Evolutionary conservation across 2,329 filamentous ascomycete species (phyloP).

Genomic region (Nemania serpens): DNA sequence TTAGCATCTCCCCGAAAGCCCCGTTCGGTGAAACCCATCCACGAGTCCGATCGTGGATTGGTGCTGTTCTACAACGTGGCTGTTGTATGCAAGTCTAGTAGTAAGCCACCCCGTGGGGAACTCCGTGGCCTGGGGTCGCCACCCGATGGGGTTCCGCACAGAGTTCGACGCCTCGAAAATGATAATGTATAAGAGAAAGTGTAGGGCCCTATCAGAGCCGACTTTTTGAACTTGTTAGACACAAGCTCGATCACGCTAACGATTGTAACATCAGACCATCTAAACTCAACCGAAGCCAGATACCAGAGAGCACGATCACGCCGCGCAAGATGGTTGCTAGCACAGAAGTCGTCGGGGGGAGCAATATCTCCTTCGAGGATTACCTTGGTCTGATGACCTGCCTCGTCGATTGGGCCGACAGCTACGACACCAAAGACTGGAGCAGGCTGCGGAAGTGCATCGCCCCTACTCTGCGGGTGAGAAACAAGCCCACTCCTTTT

Average conservation of each 20-base stretch:
- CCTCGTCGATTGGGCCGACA: constrained; percentile 63
- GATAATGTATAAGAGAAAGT: constrained; percentile 3
- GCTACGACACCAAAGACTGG: constrained; percentile 70
- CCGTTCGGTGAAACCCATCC: too few relatives aligned
- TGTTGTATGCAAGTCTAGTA: neutral
- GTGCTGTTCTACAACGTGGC: constrained; percentile 1
- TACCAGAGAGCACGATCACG: neutral
- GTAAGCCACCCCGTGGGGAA: constrained; percentile 21
- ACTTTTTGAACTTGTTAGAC: neutral
- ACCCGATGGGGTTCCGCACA: constrained; percentile 9
- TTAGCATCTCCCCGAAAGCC: too few relatives aligned
- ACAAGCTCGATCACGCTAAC: neutral
- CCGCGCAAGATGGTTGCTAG: constrained; percentile 20
- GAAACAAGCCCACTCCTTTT: constrained; percentile 23
- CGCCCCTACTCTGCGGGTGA: constrained; percentile 60
- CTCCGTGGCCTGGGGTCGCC: constrained; percentile 7
- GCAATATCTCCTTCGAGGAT: constrained; percentile 37
- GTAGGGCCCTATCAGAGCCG: neutral
- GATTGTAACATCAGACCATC: neutral
- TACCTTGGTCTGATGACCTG: constrained; percentile 41
- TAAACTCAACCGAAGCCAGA: neutral
- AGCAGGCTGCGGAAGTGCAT: constrained; percentile 62
- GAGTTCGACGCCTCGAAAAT: neutral
- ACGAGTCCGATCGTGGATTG: neutral
- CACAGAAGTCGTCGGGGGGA: neutral